phyloP scores from a whole-genome alignment of 495 filamentous ascomycete species.

The Lentithecium fluviatile region DNA sequence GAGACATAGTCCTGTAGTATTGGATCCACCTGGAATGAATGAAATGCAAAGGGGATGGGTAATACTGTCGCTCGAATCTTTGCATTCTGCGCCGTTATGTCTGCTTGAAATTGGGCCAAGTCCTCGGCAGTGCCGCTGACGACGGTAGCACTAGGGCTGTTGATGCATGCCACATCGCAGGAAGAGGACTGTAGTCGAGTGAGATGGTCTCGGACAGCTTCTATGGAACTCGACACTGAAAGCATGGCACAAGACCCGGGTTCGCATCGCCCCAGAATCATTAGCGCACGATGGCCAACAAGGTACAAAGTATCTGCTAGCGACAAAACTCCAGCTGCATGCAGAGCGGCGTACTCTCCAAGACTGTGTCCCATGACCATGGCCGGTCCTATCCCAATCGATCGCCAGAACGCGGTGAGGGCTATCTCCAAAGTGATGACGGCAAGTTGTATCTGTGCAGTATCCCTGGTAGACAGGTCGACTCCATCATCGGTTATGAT shows the following conservation, averaged over 20 bases:
- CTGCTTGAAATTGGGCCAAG: slow-evolving; percentile 28
- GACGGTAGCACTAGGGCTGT: slow-evolving; percentile 40
- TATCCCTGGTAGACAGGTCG: slow-evolving; percentile 11
- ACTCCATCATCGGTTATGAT: slow-evolving; percentile 23
- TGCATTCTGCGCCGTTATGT: slow-evolving; percentile 28
- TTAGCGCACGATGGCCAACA: slow-evolving; percentile 25
- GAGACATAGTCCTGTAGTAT: slow-evolving; percentile 25
- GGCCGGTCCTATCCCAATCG: slow-evolving; percentile 42
- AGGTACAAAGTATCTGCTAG: slow-evolving; percentile 26
- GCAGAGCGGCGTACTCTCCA: slow-evolving; percentile 37
- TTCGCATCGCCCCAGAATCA: slow-evolving; percentile 24
- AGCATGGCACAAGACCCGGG: slow-evolving; percentile 38
- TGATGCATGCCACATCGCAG: slow-evolving; percentile 45
- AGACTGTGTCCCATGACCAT: slow-evolving; percentile 42
- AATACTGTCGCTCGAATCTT: slow-evolving; percentile 61
- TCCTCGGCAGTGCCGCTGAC: slow-evolving; percentile 35
- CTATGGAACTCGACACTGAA: slow-evolving; percentile 22
- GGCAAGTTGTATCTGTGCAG: slow-evolving; percentile 41
- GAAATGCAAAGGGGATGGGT: slow-evolving; percentile 58
- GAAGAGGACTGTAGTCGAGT: not conserved
- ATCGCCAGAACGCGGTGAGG: slow-evolving; percentile 40
- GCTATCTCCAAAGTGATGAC: slow-evolving; percentile 43
- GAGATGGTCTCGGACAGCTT: not conserved
- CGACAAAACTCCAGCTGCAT: slow-evolving; percentile 33
- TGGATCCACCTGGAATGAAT: slow-evolving; percentile 34